These are phyloP conservation scores for Paramecium octaurelia DNA, from an alignment of 73 alveolate genomes.

Conservation along the genomic window DNA sequence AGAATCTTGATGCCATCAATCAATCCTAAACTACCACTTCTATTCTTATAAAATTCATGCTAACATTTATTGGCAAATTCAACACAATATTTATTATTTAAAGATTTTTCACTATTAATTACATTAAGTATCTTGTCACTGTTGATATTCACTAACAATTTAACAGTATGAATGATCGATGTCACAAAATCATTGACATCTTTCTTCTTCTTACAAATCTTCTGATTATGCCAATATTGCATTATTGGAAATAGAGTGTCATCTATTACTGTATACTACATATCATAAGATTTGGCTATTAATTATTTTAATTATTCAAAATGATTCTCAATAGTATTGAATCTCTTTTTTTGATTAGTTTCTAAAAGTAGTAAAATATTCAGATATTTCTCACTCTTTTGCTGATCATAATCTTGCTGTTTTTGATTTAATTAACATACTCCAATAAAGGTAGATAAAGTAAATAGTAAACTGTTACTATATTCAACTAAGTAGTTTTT, in stretches of 20 bases:
- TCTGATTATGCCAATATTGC: background rate
- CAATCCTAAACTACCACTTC: background rate
- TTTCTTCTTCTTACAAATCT: background rate
- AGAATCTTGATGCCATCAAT: background rate
- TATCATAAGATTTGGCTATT: background rate
- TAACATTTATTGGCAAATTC: background rate
- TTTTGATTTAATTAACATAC: background rate
- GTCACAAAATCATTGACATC: background rate
- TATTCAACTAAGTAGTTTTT: background rate
- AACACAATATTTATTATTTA: background rate
- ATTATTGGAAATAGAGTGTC: background rate
- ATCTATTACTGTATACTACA: background rate
- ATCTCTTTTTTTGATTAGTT: background rate
- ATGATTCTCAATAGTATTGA: background rate
- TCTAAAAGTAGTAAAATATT: background rate
- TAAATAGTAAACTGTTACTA: background rate
- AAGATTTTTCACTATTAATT: background rate
- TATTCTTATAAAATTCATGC: background rate
- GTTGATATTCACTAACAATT: background rate
- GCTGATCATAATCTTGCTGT: background rate
- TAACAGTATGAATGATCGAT: background rate
- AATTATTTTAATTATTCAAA: background rate
- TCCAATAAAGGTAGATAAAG: background rate
- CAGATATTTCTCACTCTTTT: background rate
- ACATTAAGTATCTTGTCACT: background rate